A percentile compares a stretch with the other conserved stretches of the same genome.
These are phyloP conservation scores for Aspergillus ruber DNA, from an alignment of 2,329 filamentous ascomycete species.

Conservation along the genomic window DNA sequence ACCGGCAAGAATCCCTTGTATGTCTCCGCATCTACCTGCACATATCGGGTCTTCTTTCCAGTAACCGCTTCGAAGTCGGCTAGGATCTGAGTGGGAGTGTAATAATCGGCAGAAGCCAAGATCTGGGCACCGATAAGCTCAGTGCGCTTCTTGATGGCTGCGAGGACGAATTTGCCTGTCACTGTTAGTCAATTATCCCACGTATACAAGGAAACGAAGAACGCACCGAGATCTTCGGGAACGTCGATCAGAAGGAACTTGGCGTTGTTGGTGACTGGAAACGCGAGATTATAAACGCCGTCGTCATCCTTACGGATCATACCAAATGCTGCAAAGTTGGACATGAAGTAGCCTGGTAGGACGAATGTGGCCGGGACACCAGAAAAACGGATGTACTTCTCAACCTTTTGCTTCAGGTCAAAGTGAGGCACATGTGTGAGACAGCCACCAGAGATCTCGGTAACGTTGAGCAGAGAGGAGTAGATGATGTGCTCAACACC, in stretches of 20 bases:
- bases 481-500: conserved; percentile 37
- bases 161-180: conserved; percentile 21
- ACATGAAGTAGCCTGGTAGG: conserved; percentile 40
- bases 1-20: conserved; percentile 22
- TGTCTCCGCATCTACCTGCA: conserved; percentile 15
- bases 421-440: conserved; percentile 33
- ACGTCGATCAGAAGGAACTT: conserved; percentile 43
- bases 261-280: conserved; percentile 22
- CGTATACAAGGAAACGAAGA: neutral
- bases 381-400: conserved; percentile 30
- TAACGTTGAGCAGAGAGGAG: conserved; percentile 30
- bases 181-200: neutral
- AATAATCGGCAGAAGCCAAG: conserved; percentile 37
- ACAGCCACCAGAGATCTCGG: conserved; percentile 28
- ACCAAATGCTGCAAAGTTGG: conserved; percentile 28
- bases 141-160: conserved; percentile 33
- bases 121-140: conserved; percentile 41
- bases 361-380: conserved; percentile 36
- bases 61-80: conserved; percentile 34
- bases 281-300: conserved; percentile 20
- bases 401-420: conserved; percentile 37
- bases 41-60: conserved; percentile 29
- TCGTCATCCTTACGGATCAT: conserved; percentile 23
- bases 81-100: conserved; percentile 36
- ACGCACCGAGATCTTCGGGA: conserved; percentile 14